Conservation (phyloP, 225 moss, liverwort and hornwort species). For the Bryum argenteum region DNA sequence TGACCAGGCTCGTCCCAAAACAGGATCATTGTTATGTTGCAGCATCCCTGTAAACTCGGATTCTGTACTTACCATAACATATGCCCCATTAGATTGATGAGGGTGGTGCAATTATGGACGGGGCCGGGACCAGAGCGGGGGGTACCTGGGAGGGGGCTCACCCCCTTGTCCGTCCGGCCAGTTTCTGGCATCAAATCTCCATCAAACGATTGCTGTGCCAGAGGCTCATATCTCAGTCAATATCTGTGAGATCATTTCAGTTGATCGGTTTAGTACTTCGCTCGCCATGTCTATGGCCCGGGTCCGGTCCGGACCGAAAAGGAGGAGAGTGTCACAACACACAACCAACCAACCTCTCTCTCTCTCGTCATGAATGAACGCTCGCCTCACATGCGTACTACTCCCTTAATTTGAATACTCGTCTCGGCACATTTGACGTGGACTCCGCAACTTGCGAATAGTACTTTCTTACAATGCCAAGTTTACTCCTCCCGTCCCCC, state of each 20-base stretch:
- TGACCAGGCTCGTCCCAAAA: no score
- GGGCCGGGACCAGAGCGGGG: neutral
- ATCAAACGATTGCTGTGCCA: slow-evolving; percentile 22
- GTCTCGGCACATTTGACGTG: neutral
- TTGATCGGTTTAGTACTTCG: slow-evolving; percentile 8
- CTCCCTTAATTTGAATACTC: neutral
- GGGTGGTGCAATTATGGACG: neutral
- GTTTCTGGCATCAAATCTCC: slow-evolving; percentile 30
- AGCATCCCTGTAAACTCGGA: neutral
- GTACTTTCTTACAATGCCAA: no score
- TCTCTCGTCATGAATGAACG: neutral
- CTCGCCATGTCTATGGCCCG: neutral
- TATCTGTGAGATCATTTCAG: slow-evolving; percentile 23
- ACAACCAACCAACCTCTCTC: slow-evolving; percentile 9
- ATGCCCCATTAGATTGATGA: slow-evolving; percentile 4
- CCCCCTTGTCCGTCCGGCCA: neutral
- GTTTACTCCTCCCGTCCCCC: no score
- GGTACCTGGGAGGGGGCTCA: neutral
- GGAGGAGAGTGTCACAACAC: neutral
- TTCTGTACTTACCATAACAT: neutral
- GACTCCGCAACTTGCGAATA: slow-evolving; percentile 10
- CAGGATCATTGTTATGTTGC: neutral
- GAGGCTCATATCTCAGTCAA: slow-evolving; percentile 25
- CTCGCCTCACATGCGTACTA: neutral
- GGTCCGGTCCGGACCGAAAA: neutral